Conservation (phyloP, 306 rosid genomes). For the Styphnolobium japonicum region DNA sequence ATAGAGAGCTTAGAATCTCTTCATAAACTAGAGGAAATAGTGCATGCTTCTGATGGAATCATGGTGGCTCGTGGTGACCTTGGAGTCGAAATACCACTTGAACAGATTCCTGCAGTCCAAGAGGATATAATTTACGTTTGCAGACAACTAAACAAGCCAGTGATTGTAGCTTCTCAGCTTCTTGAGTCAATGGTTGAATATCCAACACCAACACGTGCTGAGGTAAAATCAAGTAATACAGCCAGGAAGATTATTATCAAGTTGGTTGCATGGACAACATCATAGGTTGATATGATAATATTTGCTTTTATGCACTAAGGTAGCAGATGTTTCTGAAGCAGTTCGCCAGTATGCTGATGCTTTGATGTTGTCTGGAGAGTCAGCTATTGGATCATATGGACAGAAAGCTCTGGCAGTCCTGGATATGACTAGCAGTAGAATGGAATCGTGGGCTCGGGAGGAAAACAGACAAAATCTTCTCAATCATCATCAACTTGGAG, state of each 20-base stretch:
- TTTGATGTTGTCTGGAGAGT: slow-evolving; percentile 86
- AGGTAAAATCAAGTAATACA: slow-evolving; percentile 44
- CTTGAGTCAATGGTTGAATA: slow-evolving; percentile 93
- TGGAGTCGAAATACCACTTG: slow-evolving; percentile 89
- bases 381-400: slow-evolving; percentile 79
- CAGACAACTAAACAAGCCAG: slow-evolving; percentile 87
- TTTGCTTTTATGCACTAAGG: slow-evolving; percentile 47
- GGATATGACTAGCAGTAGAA: slow-evolving; percentile 68
- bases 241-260: not conserved
- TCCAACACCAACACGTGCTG: slow-evolving; percentile 97
- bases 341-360: slow-evolving; percentile 86
- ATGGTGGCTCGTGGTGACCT: slow-evolving; percentile 94
- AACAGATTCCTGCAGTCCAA: slow-evolving; percentile 82
- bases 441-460: slow-evolving; percentile 73
- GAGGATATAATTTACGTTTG: slow-evolving; percentile 59
- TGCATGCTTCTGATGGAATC: slow-evolving; percentile 83
- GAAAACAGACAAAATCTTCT: slow-evolving; percentile 56
- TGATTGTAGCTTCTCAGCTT: slow-evolving; percentile 91
- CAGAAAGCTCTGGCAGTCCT: slow-evolving; percentile 79
- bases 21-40: slow-evolving; percentile 65
- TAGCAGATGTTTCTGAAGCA: slow-evolving; percentile 93
- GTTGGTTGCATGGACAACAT: not conserved
- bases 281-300: not conserved
- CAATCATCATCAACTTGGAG: slow-evolving; percentile 55
- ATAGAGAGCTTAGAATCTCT: slow-evolving; percentile 87